Conservation (phyloP, 768 basidiomycete species). For the Hirschioporus abietinus region DNA sequence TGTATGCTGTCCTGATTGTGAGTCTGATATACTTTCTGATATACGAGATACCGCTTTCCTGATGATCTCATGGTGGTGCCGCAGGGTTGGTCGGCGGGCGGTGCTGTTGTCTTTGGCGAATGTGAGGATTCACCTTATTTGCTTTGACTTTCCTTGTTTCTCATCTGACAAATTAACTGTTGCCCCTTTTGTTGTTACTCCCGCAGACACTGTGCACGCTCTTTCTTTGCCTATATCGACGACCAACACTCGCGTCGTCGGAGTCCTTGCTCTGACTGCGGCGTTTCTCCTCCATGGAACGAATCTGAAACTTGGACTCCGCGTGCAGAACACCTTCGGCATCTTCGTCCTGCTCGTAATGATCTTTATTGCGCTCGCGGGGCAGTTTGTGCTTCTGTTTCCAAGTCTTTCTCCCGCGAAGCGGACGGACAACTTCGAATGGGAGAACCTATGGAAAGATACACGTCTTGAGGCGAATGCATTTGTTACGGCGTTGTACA, state of each 20-base stretch:
- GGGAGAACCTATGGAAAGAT: slow-evolving; percentile 62
- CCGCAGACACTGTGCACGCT: slow-evolving; percentile 55
- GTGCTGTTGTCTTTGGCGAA: slow-evolving; percentile 67
- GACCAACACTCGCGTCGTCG: slow-evolving; percentile 47
- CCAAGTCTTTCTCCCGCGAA: slow-evolving; percentile 42
- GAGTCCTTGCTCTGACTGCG: slow-evolving; percentile 50
- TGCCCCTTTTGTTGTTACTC: neutral
- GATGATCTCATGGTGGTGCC: neutral
- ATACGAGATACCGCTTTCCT: neutral
- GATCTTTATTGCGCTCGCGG: slow-evolving; percentile 44
- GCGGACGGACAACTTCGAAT: slow-evolving; percentile 51
- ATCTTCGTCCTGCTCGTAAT: slow-evolving; percentile 57
- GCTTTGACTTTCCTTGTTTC: neutral
- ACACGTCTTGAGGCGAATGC: slow-evolving; percentile 47
- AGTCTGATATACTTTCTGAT: slow-evolving; percentile 17
- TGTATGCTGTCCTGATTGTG: slow-evolving; percentile 55
- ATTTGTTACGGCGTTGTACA: slow-evolving; percentile 60
- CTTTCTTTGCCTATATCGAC: slow-evolving; percentile 35
- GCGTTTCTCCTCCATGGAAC: slow-evolving; percentile 53
- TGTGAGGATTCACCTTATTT: slow-evolving; percentile 34
- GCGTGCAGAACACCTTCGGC: slow-evolving; percentile 60
- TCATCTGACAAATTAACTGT: neutral
- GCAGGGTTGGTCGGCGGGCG: slow-evolving; percentile 55
- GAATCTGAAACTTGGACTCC: slow-evolving; percentile 48
- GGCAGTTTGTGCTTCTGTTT: slow-evolving; percentile 34